Percentiles rank a stretch among this genome's conserved stretches.
Conservation (phyloP, 108 stramenopile species). For the Cyclostephanos invisitatus region DNA sequence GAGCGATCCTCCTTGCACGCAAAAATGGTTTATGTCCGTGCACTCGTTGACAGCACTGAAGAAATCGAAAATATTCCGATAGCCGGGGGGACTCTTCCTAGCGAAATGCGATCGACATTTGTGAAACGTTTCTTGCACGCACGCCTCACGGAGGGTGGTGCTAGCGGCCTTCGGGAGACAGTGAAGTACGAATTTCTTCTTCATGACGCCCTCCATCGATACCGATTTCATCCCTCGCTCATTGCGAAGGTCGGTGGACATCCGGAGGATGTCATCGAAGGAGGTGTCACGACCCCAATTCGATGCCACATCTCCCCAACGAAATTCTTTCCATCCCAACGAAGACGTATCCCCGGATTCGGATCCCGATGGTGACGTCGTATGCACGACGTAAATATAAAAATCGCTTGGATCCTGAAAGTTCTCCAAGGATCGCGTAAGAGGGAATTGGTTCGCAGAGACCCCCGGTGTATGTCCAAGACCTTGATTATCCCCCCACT, state of each 20-base stretch:
- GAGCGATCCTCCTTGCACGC: slow-evolving; percentile 38
- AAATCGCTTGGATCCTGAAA: slow-evolving; percentile 13
- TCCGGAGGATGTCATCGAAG: slow-evolving; percentile 13
- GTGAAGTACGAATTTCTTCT: slow-evolving; percentile 30
- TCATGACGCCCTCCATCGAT: neutral
- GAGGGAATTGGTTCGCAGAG: slow-evolving; percentile 15
- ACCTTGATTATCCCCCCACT: no score
- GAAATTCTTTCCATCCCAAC: slow-evolving; percentile 30
- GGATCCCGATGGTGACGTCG: slow-evolving; percentile 1
- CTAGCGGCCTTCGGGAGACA: slow-evolving; percentile 40
- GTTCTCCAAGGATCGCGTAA: slow-evolving; percentile 18
- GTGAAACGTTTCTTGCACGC: slow-evolving; percentile 12
- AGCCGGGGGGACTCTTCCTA: slow-evolving; percentile 30
- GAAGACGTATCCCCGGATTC: slow-evolving; percentile 4
- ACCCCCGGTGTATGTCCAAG: no score
- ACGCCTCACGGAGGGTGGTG: slow-evolving; percentile 32
- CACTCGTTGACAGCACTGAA: slow-evolving; percentile 8
- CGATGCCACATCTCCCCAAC: slow-evolving; percentile 22
- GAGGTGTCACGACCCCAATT: slow-evolving; percentile 25
- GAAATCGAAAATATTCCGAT: slow-evolving; percentile 27
- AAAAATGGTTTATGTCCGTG: slow-evolving; percentile 32
- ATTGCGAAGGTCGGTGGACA: neutral
- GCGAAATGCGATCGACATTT: neutral
- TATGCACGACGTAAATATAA: slow-evolving; percentile 22
- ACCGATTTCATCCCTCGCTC: neutral